Evolutionary conservation across 2,329 filamentous ascomycete species (phyloP).

Genomic region (Trichoderma sp.): DNA sequence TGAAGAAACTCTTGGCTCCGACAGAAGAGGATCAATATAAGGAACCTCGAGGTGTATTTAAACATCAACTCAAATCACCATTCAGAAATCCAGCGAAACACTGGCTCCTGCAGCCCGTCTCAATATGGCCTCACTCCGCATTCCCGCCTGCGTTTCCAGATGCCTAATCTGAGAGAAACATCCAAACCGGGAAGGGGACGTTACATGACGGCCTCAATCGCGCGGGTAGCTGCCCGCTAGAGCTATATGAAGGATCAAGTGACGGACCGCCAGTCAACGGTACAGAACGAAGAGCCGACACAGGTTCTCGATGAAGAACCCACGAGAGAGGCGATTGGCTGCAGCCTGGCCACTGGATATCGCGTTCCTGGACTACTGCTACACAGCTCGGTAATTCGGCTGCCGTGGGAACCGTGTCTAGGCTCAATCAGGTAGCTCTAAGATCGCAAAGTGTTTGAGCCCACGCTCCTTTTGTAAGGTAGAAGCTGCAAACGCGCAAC

Average conservation of each 20-base stretch:
- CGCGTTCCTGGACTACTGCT: slow-evolving; percentile 23
- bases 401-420: not conserved
- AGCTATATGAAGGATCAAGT: slow-evolving; percentile 22
- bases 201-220: slow-evolving; percentile 13
- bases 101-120: not conserved
- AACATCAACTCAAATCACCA: not conserved
- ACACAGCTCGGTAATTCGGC: slow-evolving; percentile 24
- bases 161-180: slow-evolving; percentile 10
- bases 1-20: slow-evolving; percentile 12
- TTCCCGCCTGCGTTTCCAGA: not conserved
- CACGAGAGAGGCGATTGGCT: slow-evolving; percentile 10
- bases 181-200: slow-evolving; percentile 18
- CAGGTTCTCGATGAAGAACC: slow-evolving; percentile 18
- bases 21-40: not conserved
- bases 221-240: not conserved
- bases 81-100: not conserved
- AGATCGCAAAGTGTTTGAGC: slow-evolving; percentile 12
- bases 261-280: not conserved
- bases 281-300: not conserved
- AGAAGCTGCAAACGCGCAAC: slow-evolving; percentile 1
- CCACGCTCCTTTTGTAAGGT: slow-evolving; percentile 24
- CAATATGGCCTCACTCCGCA: slow-evolving; percentile 5
- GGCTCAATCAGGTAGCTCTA: slow-evolving; percentile 18
- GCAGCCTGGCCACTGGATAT: slow-evolving; percentile 6
- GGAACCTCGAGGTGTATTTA: not conserved